Percentiles rank a stretch among this genome's conserved stretches.
Conservation (phyloP, 164 flowering plant species). For the Malania oleifera region DNA sequence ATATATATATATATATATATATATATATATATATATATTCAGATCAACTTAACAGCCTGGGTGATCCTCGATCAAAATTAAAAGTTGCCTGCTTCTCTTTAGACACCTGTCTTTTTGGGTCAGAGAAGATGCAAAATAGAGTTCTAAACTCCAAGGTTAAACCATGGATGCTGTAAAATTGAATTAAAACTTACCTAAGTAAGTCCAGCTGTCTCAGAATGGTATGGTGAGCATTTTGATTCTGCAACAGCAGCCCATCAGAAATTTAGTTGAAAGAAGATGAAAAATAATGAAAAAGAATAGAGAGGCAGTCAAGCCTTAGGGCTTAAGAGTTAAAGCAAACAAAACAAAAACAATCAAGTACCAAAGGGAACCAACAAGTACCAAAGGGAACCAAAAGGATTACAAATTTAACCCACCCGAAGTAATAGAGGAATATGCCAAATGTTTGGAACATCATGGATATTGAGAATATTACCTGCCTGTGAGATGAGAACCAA, state of each 20-base stretch:
- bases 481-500: slow-evolving; percentile 33
- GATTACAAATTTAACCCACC: slow-evolving; percentile 39
- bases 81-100: too few species aligned
- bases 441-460: slow-evolving; percentile 98
- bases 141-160: neutral
- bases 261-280: slow-evolving; percentile 10
- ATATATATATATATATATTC: too few species aligned
- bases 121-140: too few species aligned
- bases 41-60: too few species aligned
- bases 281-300: neutral
- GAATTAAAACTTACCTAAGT: slow-evolving; percentile 38
- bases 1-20: too few species aligned
- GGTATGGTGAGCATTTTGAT: slow-evolving; percentile 84
- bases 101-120: too few species aligned
- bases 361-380: too few species aligned
- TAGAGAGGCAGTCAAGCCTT: neutral
- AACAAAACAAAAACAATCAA: slow-evolving; percentile 1
- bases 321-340: neutral
- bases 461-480: slow-evolving; percentile 78
- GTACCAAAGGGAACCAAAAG: slow-evolving; percentile 2
- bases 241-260: slow-evolving; percentile 42
- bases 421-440: slow-evolving; percentile 86
- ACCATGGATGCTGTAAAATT: neutral
- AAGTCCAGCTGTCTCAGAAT: slow-evolving; percentile 70
- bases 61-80: too few species aligned